Conservation (phyloP, 345 rosid genomes). For the Trapa incisa region DNA sequence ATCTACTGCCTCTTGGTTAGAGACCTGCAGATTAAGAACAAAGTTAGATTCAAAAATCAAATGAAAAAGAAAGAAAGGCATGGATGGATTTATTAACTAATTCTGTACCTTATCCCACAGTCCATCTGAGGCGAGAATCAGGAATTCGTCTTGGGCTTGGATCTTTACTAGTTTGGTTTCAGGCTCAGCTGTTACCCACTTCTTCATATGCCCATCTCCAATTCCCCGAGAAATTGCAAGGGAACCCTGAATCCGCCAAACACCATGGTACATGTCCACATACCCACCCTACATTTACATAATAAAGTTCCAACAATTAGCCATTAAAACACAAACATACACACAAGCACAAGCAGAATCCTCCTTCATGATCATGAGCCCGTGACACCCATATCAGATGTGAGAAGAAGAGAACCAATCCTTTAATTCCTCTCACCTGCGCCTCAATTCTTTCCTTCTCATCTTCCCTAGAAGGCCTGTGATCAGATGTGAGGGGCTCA, state of each 20-base stretch:
- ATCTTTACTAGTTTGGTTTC: conserved; percentile 46
- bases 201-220: conserved; percentile 61
- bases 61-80: background rate
- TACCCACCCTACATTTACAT: conserved; percentile 51
- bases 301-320: conserved; percentile 6
- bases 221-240: conserved; percentile 80
- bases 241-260: conserved; percentile 85
- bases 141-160: conserved; percentile 48
- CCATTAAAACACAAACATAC: background rate
- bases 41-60: background rate
- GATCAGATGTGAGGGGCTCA: conserved; percentile 73
- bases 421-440: conserved; percentile 30
- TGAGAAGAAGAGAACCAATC: background rate
- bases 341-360: too few species aligned
- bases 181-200: conserved; percentile 88
- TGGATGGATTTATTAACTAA: background rate
- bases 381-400: background rate
- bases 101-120: conserved; percentile 80
- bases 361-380: too few species aligned
- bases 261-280: conserved; percentile 60
- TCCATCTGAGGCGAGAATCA: conserved; percentile 93
- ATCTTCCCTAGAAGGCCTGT: conserved; percentile 70
- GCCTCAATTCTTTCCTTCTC: conserved; percentile 57
- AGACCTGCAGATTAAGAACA: conserved; percentile 32
- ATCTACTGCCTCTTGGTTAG: conserved; percentile 86